Conservation (phyloP, 1,284 basidiomycete species). For the Fomitiporia mediterranea region DNA sequence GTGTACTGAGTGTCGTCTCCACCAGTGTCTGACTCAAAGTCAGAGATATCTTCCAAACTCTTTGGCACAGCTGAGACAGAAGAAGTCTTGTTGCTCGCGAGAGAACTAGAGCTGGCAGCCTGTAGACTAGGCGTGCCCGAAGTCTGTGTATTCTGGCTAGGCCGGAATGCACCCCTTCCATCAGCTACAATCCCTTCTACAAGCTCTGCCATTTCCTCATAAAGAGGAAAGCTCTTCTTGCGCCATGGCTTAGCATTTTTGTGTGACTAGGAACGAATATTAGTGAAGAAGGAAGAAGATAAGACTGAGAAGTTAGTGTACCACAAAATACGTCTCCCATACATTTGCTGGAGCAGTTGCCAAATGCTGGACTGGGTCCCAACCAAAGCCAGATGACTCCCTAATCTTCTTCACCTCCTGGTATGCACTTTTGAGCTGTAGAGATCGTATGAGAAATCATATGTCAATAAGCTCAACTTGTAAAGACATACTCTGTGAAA, state of each 20-base stretch:
- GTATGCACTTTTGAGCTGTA: slow-evolving; percentile 30
- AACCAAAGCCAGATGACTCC: slow-evolving; percentile 32
- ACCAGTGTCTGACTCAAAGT: too few species aligned
- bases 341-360: slow-evolving; percentile 29
- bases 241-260: slow-evolving; percentile 25
- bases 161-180: slow-evolving; percentile 25
- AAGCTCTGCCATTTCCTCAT: slow-evolving; percentile 26
- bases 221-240: slow-evolving; percentile 29
- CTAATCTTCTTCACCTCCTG: slow-evolving; percentile 25
- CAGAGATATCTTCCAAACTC: too few species aligned
- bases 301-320: slow-evolving; percentile 14
- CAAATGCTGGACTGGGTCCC: slow-evolving; percentile 27
- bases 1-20: too few species aligned
- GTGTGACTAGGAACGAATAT: slow-evolving; percentile 24
- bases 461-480: neutral
- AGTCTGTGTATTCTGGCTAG: slow-evolving; percentile 19
- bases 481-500: neutral
- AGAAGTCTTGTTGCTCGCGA: too few species aligned
- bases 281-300: slow-evolving; percentile 1
- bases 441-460: neutral
- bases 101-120: too few species aligned
- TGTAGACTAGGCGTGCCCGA: too few species aligned
- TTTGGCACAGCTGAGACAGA: too few species aligned
- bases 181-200: slow-evolving; percentile 28
- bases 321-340: slow-evolving; percentile 26